phyloP scores from a whole-genome alignment of 352 stramenopile species.

The Peronosclerospora sorghi region DNA sequence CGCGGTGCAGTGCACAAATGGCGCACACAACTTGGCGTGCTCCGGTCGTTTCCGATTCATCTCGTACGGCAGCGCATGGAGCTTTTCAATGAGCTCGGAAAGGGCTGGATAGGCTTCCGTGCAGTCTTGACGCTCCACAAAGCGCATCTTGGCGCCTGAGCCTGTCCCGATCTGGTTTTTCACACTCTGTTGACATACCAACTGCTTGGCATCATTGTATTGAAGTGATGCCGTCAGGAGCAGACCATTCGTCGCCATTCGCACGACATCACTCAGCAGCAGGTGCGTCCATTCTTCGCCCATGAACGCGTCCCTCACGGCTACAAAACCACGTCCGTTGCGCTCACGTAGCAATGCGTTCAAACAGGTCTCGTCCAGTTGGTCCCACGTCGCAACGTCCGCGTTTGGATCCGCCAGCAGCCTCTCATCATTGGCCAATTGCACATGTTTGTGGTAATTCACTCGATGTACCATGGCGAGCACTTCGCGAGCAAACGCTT shows the following conservation, averaged over 20 bases:
- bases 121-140: constrained; percentile 51
- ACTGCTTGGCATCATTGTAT: constrained; percentile 13
- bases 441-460: constrained; percentile 69
- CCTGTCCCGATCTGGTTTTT: constrained; percentile 1
- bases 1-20: constrained; percentile 54
- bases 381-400: constrained; percentile 53
- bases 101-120: constrained; percentile 50
- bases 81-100: constrained; percentile 57
- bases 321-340: constrained; percentile 20
- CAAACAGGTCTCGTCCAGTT: constrained; percentile 41
- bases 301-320: constrained; percentile 66
- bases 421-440: constrained; percentile 53
- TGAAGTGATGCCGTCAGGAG: constrained; percentile 37
- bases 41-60: constrained; percentile 61
- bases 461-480: constrained; percentile 77
- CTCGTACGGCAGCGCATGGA: constrained; percentile 69
- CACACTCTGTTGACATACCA: constrained; percentile 6
- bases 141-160: constrained; percentile 33
- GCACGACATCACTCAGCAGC: constrained; percentile 47
- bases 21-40: constrained; percentile 39
- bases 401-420: constrained; percentile 45
- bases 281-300: constrained; percentile 66
- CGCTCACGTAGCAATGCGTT: constrained; percentile 19
- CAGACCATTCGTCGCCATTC: constrained; percentile 45
- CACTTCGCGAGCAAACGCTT: constrained; percentile 76